phyloP scores from a whole-genome alignment of 208 protist species.

The Trichomonas tenax region DNA sequence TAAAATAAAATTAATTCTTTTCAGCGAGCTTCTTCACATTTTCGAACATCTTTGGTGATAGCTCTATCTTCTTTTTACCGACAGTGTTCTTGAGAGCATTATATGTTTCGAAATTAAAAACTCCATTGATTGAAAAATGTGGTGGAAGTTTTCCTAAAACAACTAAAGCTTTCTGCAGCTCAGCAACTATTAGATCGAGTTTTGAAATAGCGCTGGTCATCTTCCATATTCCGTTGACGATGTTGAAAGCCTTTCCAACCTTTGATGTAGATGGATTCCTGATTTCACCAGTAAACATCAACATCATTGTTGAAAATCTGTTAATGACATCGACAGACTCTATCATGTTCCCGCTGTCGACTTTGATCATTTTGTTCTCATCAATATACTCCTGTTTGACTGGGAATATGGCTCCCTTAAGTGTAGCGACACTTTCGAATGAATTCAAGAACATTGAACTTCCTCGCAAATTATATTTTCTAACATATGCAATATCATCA shows the following conservation, averaged over 20 bases:
- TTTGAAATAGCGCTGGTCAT: background rate
- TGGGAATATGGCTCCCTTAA: background rate
- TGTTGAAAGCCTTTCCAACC: background rate
- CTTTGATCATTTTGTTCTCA: background rate
- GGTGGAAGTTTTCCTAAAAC: background rate
- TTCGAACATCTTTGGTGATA: background rate
- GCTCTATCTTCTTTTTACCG: background rate
- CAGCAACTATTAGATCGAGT: background rate
- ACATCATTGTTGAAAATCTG: background rate
- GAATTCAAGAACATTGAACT: background rate
- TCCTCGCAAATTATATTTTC: background rate
- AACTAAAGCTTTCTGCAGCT: background rate
- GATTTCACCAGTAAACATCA: background rate
- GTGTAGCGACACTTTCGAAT: background rate
- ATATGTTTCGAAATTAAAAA: background rate
- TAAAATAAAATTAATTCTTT: background rate
- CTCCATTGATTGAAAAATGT: background rate
- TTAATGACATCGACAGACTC: background rate
- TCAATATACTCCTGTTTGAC: background rate
- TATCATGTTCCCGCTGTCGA: background rate
- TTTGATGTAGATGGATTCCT: background rate
- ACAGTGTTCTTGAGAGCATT: background rate
- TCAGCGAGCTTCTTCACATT: background rate
- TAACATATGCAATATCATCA: background rate
- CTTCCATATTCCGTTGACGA: background rate